A percentile compares a stretch with the other conserved stretches of the same genome.
These are phyloP conservation scores for Populus simonii DNA, from an alignment of 345 rosid genomes.

Conservation along the genomic window DNA sequence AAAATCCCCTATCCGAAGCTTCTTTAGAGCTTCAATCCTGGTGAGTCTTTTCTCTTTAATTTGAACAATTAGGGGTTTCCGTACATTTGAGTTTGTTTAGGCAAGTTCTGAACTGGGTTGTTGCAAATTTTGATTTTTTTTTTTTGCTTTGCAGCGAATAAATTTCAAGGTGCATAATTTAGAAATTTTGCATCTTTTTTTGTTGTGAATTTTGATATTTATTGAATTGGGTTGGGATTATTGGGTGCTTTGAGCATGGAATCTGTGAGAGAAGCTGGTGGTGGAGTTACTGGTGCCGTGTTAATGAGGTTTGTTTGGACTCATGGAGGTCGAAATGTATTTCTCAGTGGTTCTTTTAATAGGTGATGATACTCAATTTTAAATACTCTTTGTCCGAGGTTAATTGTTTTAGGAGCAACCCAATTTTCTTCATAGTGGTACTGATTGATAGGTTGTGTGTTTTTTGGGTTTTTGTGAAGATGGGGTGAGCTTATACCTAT, in stretches of 20 bases:
- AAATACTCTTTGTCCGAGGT: neutral
- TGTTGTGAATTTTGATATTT: neutral
- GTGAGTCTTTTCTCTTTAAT: neutral
- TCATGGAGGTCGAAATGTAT: constrained; percentile 33
- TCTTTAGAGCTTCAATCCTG: neutral
- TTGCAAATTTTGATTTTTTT: neutral
- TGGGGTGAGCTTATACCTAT: constrained; percentile 32
- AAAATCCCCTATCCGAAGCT: neutral
- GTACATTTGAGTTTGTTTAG: neutral
- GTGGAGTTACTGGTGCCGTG: constrained; percentile 19
- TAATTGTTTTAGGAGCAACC: neutral
- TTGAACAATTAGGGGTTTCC: neutral
- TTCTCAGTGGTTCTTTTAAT: constrained; percentile 30
- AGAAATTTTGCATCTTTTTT: neutral
- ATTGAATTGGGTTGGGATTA: neutral
- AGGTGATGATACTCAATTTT: constrained; percentile 15
- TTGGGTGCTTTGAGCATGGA: constrained; percentile 25
- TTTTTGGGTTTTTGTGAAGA: constrained; percentile 17
- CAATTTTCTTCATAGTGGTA: neutral
- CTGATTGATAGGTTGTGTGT: neutral
- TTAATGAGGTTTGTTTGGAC: constrained; percentile 30
- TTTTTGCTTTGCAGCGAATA: constrained; percentile 9
- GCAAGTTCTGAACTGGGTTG: no score
- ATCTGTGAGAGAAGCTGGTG: constrained; percentile 19
- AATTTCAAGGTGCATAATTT: neutral